Evolutionary conservation across 1,284 basidiomycete genomes (phyloP).

Genomic region (Ustilago esculenta): DNA sequence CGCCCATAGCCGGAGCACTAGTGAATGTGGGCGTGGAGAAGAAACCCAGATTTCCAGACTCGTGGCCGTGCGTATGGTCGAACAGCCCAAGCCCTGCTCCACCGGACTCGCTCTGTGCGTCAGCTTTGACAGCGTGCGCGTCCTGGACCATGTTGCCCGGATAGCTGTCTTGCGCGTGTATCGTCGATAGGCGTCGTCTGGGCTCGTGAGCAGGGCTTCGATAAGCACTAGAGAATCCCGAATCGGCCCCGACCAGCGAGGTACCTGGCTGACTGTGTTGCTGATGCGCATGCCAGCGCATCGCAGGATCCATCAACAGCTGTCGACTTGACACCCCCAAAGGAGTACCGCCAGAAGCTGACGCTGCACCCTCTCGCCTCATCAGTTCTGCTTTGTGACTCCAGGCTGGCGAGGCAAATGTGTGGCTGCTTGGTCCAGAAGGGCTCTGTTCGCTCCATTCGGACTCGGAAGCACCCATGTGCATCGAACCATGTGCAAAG

Average conservation of each 20-base stretch:
- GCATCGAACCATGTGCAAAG: conserved; percentile 2
- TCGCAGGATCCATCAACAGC: conserved; percentile 17
- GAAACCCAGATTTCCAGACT: neutral
- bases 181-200: conserved; percentile 15
- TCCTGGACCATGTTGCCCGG: neutral
- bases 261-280: conserved; percentile 10
- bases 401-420: conserved; percentile 34
- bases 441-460: conserved; percentile 44
- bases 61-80: neutral
- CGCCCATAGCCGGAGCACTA: neutral
- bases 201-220: conserved; percentile 14
- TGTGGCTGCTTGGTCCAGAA: conserved; percentile 20
- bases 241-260: conserved; percentile 7
- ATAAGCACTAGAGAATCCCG: neutral
- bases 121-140: conserved; percentile 1
- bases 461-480: conserved; percentile 18
- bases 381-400: conserved; percentile 34
- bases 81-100: conserved; percentile 11
- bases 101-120: conserved; percentile 2
- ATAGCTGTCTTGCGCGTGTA: neutral
- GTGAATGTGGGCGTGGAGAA: conserved; percentile 1
- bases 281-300: conserved; percentile 19
- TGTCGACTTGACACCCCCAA: conserved; percentile 8
- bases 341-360: conserved; percentile 11
- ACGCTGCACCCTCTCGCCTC: conserved; percentile 14